Evolutionary conservation across 1,284 basidiomycete genomes (phyloP), one percentile per base, ranked within the genome.

Genomic region (Trichosporon inkin): DNA sequence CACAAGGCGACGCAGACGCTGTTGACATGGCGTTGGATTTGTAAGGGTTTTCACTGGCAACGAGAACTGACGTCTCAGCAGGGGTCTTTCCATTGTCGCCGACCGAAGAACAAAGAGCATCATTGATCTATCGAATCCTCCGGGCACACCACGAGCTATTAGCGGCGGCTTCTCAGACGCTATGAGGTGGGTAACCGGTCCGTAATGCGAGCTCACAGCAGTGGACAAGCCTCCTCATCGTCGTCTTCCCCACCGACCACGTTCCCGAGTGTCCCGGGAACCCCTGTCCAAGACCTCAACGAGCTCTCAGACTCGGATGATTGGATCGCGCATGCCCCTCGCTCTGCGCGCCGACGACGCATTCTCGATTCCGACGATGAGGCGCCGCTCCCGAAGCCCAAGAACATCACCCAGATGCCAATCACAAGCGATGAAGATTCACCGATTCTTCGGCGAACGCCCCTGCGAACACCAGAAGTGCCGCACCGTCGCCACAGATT

Each of bases 291-390:
- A 14, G 44, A 49, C 22, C 13, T 49, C 4, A 49, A 49, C n/a
- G 44, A 49, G 44, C 16, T 49, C 14, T 49, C 44, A 4, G 44
- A 49, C 16, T 49, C 44, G 6, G 44, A 49, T 22, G 24, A 49
- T 16, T 49, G 44, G 44, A 19, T 49, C 2, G 16, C 44, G 13
- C 24, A 32, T 4, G 44, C 22, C 6, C 44, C 44, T 14, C 13
- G 44, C 2, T 49, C 44, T 13, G 44, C 28, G 22, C 44, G 44
- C 8, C 24, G 44, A n/a, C 44, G 44, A 22, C 22, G 44, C 2
- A 49, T 49, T 16, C 24, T 49, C 7, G 44, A 49, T 13, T 49
- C 44, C 10, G 44, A 49, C 44, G 44, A 49, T 19, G 44, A 49
- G 44, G 44, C 44, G 44, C 44, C 40, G 40, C 40, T 44, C 14